A percentile compares a stretch with the other conserved stretches of the same genome.
Evolutionary conservation across 2,329 filamentous ascomycete genomes (phyloP).

Genomic region (Cladophialophora carrionii): DNA sequence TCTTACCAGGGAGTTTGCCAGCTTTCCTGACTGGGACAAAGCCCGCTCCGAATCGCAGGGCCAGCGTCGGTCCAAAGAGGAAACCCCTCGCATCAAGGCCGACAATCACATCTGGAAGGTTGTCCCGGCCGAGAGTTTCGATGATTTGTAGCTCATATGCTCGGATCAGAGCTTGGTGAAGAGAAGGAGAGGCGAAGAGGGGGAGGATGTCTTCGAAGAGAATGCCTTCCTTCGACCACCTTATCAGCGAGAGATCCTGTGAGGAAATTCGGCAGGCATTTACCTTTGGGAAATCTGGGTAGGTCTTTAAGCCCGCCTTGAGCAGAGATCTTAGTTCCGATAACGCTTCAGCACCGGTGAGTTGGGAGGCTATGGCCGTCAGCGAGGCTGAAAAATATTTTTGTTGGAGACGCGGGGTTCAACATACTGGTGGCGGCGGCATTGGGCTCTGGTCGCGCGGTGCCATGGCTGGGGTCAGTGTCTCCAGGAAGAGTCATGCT

Average conservation of each 20-base stretch:
- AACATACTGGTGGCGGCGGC: conserved; percentile 38
- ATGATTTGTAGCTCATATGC: conserved; percentile 83
- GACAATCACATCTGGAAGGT: conserved; percentile 83
- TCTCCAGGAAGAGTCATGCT: conserved; percentile 34
- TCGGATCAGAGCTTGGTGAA: conserved; percentile 76
- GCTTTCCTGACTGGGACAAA: conserved; percentile 95
- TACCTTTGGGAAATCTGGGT: conserved; percentile 37
- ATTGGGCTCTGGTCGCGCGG: conserved; percentile 39
- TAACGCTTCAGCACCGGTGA: conserved; percentile 38
- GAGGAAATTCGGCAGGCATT: background rate
- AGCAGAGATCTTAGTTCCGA: conserved; percentile 30
- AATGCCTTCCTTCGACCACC: conserved; percentile 59
- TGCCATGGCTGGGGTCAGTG: conserved; percentile 34
- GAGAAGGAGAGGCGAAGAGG: conserved; percentile 76
- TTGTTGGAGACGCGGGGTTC: conserved; percentile 12
- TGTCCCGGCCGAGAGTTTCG: conserved; percentile 60
- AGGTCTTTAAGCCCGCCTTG: conserved; percentile 31
- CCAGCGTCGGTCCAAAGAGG: conserved; percentile 88
- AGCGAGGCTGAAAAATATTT: conserved; percentile 27
- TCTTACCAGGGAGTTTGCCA: conserved; percentile 92
- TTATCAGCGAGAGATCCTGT: conserved; percentile 16
- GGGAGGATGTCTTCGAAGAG: conserved; percentile 98
- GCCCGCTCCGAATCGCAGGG: conserved; percentile 75
- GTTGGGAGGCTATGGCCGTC: conserved; percentile 36
- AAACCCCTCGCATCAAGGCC: conserved; percentile 94